Base-by-base conservation (phyloP, 257 asterid genomes). In the Scutellaria minor region DNA sequence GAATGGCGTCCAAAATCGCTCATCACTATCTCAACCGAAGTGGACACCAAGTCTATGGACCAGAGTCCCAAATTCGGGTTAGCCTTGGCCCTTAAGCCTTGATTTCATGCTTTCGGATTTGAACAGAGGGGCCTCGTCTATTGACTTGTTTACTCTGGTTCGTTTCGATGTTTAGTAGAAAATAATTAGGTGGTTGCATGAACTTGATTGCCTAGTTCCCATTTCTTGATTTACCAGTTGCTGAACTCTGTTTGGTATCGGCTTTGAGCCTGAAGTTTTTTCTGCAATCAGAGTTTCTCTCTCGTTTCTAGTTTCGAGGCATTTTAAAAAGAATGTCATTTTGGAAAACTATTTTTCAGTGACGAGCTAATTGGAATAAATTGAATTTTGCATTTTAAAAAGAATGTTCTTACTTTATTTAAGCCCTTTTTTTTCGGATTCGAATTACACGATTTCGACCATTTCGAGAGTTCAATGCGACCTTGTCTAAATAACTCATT, bases 1-100 rank as follows among this genome's bases (percentile, higher is more conserved):
- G 88, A 84, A 67, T 86, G 89, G 92, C 87, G 87, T 48, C 91
- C 87, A 0, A 86, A 84, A 62, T 86, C 91, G 0, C 85, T 82
- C 53, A 64, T 84, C 71, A 86, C 88, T 9, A 14, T 86, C 47
- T 82, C 92, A 6, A 66, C 81, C 14, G 89, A 86, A 57, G 82
- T 86, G 41, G 89, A 82, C 77, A 79, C 88, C 47, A 84, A 82
- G 77, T 72, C 92, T 13, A 74, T 82, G 4, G 88, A 86, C 76
- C 84, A 84, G 81, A 81, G 81, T 39, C 81, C 89, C 41, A 86
- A 86, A 77, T 84, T 86, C 41, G 92, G 92, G 15, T 40, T 86
- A 60, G 92, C 92, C 12, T 69, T 84, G 83, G 89, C 83, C 71
- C 85, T 84, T 66, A 84, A 84, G 74, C 89, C 89, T 8, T 86